phyloP scores from a whole-genome alignment of 1,139 yeast genomes.

The Yamadazyma friedrichii region DNA sequence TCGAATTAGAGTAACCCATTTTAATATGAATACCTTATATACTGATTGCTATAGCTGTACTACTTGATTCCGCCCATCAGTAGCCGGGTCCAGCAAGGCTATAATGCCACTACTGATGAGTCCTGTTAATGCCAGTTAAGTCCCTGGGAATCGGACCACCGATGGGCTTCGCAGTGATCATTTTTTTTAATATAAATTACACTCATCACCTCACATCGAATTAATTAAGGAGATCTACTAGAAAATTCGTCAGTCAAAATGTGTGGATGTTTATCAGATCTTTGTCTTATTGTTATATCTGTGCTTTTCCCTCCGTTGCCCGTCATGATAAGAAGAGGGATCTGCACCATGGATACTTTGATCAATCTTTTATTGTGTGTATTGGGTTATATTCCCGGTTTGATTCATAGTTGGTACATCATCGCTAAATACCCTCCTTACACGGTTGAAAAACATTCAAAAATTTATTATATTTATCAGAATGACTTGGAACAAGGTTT shows the following conservation, averaged over 20 bases:
- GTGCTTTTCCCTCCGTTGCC: slow-evolving; percentile 71
- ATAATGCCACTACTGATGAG: too few relatives aligned
- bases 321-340: slow-evolving; percentile 65
- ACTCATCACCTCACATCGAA: neutral
- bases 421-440: slow-evolving; percentile 49
- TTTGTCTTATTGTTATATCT: slow-evolving; percentile 57
- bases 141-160: neutral
- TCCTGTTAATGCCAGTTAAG: too few relatives aligned
- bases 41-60: too few relatives aligned
- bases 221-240: neutral
- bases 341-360: slow-evolving; percentile 60
- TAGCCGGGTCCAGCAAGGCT: too few relatives aligned
- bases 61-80: too few relatives aligned
- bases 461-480: slow-evolving; percentile 32
- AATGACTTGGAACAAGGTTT: slow-evolving; percentile 28
- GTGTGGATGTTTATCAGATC: slow-evolving; percentile 43
- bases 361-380: slow-evolving; percentile 58
- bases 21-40: too few relatives aligned
- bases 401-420: slow-evolving; percentile 66
- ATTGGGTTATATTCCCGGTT: slow-evolving; percentile 68
- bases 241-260: slow-evolving; percentile 1
- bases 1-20: too few relatives aligned
- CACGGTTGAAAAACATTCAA: slow-evolving; percentile 20
- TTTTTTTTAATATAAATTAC: too few relatives aligned
- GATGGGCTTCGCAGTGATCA: neutral